Evolutionary conservation across 225 moss, liverwort and hornwort species (phyloP).

Genomic region (Thuidium tamariscinum): DNA sequence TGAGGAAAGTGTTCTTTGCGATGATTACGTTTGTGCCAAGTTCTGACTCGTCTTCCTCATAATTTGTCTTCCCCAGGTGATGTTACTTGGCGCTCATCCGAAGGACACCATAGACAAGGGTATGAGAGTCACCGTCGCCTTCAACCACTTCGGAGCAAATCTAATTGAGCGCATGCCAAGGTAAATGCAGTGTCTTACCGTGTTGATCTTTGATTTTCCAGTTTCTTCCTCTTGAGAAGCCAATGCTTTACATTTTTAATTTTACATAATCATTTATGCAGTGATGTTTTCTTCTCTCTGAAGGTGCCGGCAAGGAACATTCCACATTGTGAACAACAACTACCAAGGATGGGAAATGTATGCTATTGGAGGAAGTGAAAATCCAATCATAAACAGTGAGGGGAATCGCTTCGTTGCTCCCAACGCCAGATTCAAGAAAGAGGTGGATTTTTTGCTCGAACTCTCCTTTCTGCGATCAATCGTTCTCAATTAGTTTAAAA

Average conservation of each 20-base stretch:
- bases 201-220: neutral
- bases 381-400: conserved; percentile 57
- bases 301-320: conserved; percentile 61
- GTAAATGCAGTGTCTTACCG: neutral
- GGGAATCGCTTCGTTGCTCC: conserved; percentile 55
- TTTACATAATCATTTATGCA: neutral
- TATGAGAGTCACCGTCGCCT: conserved; percentile 30
- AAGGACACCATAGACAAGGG: conserved; percentile 13
- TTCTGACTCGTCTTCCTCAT: neutral
- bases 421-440: conserved; percentile 9
- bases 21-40: neutral
- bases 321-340: conserved; percentile 66
- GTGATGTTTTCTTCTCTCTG: neutral
- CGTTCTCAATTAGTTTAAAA: neutral
- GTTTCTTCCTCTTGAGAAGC: neutral
- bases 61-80: conserved; percentile 5
- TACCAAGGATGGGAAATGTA: conserved; percentile 58
- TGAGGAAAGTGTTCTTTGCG: neutral
- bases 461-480: neutral
- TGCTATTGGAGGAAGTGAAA: conserved; percentile 70
- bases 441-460: neutral
- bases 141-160: conserved; percentile 31
- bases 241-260: neutral
- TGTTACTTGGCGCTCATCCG: conserved; percentile 32
- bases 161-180: conserved; percentile 36